Evolutionary conservation across 1,284 basidiomycete species (phyloP).

Genomic region (Heterobasidion annosum): DNA sequence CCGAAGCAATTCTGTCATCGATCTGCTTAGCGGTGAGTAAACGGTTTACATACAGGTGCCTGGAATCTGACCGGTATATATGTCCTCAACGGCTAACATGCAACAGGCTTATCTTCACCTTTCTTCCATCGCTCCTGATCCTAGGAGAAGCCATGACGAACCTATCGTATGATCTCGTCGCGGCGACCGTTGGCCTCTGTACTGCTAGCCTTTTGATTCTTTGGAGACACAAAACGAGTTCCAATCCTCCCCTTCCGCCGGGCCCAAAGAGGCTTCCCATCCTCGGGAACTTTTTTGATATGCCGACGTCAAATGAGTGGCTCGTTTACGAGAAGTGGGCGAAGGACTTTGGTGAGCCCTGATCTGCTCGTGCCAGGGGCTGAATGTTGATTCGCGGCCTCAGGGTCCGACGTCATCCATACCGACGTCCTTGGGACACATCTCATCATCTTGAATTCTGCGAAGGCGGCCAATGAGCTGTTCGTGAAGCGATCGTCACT

Average conservation of each 20-base stretch:
- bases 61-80: no score
- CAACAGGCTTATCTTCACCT: no score
- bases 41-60: no score
- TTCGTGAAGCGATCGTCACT: constrained; percentile 8
- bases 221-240: not conserved
- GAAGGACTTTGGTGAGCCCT: constrained; percentile 3
- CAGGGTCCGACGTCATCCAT: constrained; percentile 10
- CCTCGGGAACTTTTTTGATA: constrained; percentile 10
- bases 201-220: not conserved
- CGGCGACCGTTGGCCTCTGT: not conserved
- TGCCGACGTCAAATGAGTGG: constrained; percentile 8
- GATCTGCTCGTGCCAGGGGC: not conserved
- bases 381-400: not conserved
- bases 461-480: constrained; percentile 9
- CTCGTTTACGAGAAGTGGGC: constrained; percentile 6
- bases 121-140: no score
- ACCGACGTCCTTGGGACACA: constrained; percentile 6
- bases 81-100: no score
- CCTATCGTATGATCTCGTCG: not conserved
- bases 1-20: no score
- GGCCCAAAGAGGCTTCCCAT: constrained; percentile 10
- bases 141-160: not conserved
- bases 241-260: constrained; percentile 6
- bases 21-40: no score
- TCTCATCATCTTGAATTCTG: constrained; percentile 10